A percentile compares a stretch with the other conserved stretches of the same genome.
These are phyloP conservation scores for Ceratocystis variospora DNA, from an alignment of 2,329 filamentous ascomycete species.

Conservation along the genomic window DNA sequence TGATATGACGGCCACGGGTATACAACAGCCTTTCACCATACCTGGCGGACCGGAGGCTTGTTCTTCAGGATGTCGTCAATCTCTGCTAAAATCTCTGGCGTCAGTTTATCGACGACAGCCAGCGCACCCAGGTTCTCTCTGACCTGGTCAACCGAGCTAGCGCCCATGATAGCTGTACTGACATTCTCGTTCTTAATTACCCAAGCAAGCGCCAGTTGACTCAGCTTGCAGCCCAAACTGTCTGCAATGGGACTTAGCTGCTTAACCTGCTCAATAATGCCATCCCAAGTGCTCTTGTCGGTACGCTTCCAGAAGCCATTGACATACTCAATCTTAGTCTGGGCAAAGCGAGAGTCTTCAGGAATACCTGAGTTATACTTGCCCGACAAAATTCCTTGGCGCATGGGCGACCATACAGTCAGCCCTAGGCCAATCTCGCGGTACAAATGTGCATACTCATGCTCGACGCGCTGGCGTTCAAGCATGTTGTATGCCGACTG, in stretches of 20 bases:
- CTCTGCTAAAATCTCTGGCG: constrained; percentile 43
- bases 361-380: constrained; percentile 52
- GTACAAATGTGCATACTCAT: constrained; percentile 47
- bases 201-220: constrained; percentile 47
- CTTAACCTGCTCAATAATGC: constrained; percentile 45
- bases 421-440: constrained; percentile 45
- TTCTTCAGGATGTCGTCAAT: constrained; percentile 47
- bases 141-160: constrained; percentile 44
- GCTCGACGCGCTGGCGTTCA: constrained; percentile 47
- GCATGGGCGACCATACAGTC: constrained; percentile 49
- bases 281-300: constrained; percentile 40
- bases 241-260: constrained; percentile 50
- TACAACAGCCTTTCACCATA: background rate
- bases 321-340: constrained; percentile 43
- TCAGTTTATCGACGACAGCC: constrained; percentile 40
- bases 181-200: constrained; percentile 48
- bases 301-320: constrained; percentile 39
- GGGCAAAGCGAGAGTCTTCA: constrained; percentile 42
- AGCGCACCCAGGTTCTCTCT: constrained; percentile 46
- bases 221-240: constrained; percentile 44
- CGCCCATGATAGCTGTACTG: constrained; percentile 47
- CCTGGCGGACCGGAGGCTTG: constrained; percentile 35
- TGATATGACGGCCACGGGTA: too few species aligned
- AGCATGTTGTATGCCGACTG: constrained; percentile 56
- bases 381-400: constrained; percentile 45